Percentiles rank a stretch among this genome's conserved stretches.
phyloP scores from a whole-genome alignment of 78 protist species.

The Dictyostelium capitatum region DNA sequence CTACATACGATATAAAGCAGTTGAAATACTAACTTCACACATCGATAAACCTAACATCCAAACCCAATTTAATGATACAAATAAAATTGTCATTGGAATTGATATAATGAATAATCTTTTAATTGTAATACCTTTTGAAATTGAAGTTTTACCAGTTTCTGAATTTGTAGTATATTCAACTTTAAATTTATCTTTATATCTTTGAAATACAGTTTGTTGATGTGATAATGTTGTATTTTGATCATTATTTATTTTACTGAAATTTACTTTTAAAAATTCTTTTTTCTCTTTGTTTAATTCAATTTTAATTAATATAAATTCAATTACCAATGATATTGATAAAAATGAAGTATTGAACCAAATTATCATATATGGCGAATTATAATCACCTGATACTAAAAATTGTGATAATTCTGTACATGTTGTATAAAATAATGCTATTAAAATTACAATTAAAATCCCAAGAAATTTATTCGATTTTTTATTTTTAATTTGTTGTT shows the following conservation, averaged over 20 bases:
- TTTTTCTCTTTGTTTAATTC: constrained; percentile 3
- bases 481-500: not conserved
- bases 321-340: constrained; percentile 5
- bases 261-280: not conserved
- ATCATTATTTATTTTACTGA: not conserved
- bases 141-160: not conserved
- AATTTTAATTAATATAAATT: not conserved
- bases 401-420: constrained; percentile 4
- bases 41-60: constrained; percentile 51
- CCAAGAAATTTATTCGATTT: not conserved
- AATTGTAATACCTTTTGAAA: not conserved
- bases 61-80: constrained; percentile 34
- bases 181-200: not conserved
- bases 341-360: not conserved
- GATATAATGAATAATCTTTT: not conserved
- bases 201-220: not conserved
- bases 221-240: not conserved
- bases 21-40: constrained; percentile 49
- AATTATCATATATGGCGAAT: not conserved
- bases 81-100: constrained; percentile 29
- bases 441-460: not conserved
- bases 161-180: not conserved
- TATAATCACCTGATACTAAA: not conserved
- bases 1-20: constrained; percentile 35
- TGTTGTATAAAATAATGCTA: not conserved